phyloP scores from a whole-genome alignment of 345 rosid genomes.

The Eucalyptus shirleyi region DNA sequence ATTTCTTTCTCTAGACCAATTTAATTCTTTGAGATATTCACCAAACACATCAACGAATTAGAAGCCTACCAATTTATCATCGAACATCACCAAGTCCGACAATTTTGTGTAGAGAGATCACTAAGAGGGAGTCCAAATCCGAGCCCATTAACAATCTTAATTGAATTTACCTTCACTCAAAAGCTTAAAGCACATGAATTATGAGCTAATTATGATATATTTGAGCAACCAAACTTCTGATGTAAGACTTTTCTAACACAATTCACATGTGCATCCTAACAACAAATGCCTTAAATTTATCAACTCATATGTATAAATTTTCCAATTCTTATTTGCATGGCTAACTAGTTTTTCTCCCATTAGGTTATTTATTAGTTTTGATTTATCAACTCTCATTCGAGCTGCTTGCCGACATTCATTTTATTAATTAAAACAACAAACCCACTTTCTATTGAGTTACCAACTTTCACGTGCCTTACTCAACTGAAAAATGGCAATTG shows the following conservation, averaged over 20 bases:
- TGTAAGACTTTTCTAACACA: too few species aligned
- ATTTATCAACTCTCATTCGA: not conserved
- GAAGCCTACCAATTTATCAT: not conserved
- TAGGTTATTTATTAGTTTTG: not conserved
- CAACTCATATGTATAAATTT: not conserved
- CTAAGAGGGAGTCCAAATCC: not conserved
- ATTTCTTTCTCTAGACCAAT: too few species aligned
- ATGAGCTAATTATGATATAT: too few species aligned
- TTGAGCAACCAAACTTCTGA: not conserved
- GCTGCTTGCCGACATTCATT: not conserved
- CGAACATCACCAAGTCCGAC: accelerated
- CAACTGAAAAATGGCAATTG: not conserved
- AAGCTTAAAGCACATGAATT: too few species aligned
- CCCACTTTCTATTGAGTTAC: not conserved
- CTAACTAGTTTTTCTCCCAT: not conserved
- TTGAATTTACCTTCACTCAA: accelerated
- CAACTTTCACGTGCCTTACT: not conserved
- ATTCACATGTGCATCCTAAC: accelerated
- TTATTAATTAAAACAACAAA: not conserved
- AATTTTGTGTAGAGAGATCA: accelerated
- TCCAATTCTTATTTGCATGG: not conserved
- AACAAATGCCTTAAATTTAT: not conserved
- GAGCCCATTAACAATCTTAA: not conserved
- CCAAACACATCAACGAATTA: not conserved
- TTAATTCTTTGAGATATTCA: not conserved